Percentiles rank a stretch among this genome's conserved stretches.
Conservation (phyloP, 495 filamentous ascomycete species). For the Hypomontagnella monticulosa region DNA sequence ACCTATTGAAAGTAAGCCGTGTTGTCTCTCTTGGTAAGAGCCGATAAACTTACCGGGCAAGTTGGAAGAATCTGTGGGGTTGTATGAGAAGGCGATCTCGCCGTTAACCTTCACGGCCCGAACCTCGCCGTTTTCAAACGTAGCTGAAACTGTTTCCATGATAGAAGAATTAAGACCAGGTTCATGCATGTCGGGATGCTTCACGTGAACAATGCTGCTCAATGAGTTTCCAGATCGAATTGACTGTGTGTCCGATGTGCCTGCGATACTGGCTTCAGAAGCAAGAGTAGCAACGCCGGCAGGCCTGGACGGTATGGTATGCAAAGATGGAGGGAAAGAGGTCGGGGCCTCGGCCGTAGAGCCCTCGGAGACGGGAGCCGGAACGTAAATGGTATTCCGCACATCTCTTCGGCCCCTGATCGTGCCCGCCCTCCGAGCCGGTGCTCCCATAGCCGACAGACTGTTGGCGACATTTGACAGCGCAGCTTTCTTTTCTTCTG, state of each 20-base stretch:
- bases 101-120: conserved; percentile 81
- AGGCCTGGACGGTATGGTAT: conserved; percentile 55
- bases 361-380: conserved; percentile 55
- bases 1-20: conserved; percentile 44
- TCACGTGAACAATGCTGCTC: conserved; percentile 66
- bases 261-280: conserved; percentile 61
- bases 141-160: conserved; percentile 88
- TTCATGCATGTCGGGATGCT: conserved; percentile 84
- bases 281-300: conserved; percentile 56
- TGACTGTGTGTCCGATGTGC: conserved; percentile 85
- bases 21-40: background rate
- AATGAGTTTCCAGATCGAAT: conserved; percentile 87
- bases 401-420: conserved; percentile 91
- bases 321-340: conserved; percentile 51
- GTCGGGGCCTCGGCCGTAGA: conserved; percentile 51
- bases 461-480: conserved; percentile 92
- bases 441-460: conserved; percentile 65
- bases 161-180: conserved; percentile 89
- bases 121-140: conserved; percentile 77
- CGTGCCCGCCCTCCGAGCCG: conserved; percentile 75
- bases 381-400: conserved; percentile 85
- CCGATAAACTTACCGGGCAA: conserved; percentile 46
- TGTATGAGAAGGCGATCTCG: conserved; percentile 90
- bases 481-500: conserved; percentile 81
- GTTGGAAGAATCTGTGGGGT: conserved; percentile 62